phyloP scores from a whole-genome alignment of 1,284 basidiomycete genomes.

The Mycena sp. region DNA sequence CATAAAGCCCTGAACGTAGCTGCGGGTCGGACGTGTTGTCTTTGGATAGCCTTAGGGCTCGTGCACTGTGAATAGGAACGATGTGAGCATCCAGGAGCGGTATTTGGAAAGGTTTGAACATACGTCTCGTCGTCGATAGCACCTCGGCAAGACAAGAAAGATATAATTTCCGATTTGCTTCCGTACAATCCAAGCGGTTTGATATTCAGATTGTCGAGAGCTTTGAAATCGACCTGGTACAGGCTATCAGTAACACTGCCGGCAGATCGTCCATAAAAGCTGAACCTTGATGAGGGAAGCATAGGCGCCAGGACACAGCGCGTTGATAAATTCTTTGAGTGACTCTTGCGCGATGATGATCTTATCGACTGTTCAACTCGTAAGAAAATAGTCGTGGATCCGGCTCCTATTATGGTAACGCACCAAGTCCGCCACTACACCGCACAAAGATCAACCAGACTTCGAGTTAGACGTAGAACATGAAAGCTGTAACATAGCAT shows the following conservation, averaged over 20 bases:
- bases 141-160: conserved; percentile 48
- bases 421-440: conserved; percentile 57
- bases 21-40: conserved; percentile 38
- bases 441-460: not conserved
- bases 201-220: conserved; percentile 52
- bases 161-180: conserved; percentile 56
- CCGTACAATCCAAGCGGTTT: conserved; percentile 67
- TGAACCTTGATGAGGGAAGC: conserved; percentile 52
- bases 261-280: not conserved
- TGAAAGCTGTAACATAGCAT: too few species aligned
- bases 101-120: conserved; percentile 19
- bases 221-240: conserved; percentile 55
- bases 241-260: not conserved
- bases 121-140: conserved; percentile 50
- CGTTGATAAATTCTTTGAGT: conserved; percentile 55
- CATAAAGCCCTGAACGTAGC: conserved; percentile 63
- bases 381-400: not conserved
- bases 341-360: conserved; percentile 64
- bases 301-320: conserved; percentile 57
- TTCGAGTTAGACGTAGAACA: not conserved
- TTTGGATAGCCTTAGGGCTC: conserved; percentile 23
- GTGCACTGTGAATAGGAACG: conserved; percentile 10
- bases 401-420: conserved; percentile 18
- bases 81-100: not conserved
- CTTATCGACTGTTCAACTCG: conserved; percentile 57